A percentile compares a stretch with the other conserved stretches of the same genome.
Conservation (phyloP, 331 rosid genomes). For the Pyrus hybrid region DNA sequence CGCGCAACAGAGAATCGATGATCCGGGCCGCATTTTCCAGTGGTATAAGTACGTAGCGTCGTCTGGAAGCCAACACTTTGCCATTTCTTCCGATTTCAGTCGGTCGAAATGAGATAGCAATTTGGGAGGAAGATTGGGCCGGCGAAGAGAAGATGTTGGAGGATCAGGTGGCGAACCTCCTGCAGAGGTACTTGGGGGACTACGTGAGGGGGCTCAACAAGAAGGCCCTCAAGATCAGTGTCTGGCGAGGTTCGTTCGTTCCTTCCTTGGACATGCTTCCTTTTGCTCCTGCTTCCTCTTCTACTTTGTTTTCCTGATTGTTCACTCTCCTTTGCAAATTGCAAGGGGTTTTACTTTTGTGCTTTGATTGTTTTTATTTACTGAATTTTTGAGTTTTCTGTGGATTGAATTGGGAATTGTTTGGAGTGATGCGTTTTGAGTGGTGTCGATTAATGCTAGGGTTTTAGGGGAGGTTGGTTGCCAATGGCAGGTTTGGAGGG, state of each 20-base stretch:
- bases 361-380: neutral
- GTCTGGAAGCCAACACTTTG: neutral
- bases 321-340: neutral
- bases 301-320: neutral
- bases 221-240: slow-evolving; percentile 98
- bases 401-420: neutral
- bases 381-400: neutral
- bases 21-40: neutral
- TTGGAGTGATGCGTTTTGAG: neutral
- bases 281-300: neutral
- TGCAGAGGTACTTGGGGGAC: slow-evolving; percentile 95
- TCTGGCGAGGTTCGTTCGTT: slow-evolving; percentile 62
- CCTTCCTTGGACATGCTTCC: neutral
- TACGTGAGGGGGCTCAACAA: slow-evolving; percentile 85
- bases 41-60: neutral
- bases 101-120: slow-evolving; percentile 17
- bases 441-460: neutral
- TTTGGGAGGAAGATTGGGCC: neutral
- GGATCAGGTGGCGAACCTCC: slow-evolving; percentile 94
- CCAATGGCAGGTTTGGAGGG: neutral
- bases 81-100: neutral
- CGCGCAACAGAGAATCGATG: neutral
- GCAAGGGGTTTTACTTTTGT: neutral
- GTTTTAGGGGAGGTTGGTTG: slow-evolving; percentile 2
- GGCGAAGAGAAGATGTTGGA: slow-evolving; percentile 64